Conservation (phyloP, 1,284 basidiomycete species). For the Boletellus deceptivus region DNA sequence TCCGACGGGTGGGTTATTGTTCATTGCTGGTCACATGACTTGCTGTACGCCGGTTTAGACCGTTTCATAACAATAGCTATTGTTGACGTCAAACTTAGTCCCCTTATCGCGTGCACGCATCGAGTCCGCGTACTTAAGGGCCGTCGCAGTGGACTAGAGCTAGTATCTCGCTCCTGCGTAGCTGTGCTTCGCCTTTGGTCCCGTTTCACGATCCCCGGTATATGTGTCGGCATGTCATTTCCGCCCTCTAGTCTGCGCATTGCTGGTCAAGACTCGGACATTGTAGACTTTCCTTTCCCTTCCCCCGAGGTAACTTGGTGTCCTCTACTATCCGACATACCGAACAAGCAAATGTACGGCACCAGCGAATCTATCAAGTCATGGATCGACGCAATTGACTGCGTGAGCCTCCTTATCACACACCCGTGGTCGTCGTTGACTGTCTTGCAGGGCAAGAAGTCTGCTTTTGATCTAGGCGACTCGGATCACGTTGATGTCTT, state of each 20-base stretch:
- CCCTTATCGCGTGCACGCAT: conserved; percentile 4
- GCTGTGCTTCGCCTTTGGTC: conserved; percentile 27
- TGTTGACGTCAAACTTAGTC: conserved; percentile 21
- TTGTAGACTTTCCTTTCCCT: conserved; percentile 13
- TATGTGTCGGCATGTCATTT: conserved; percentile 21
- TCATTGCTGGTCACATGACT: conserved; percentile 24
- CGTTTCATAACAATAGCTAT: conserved; percentile 25
- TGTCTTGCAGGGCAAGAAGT: conserved; percentile 13
- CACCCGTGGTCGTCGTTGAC: conserved; percentile 1
- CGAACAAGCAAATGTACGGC: conserved; percentile 23
- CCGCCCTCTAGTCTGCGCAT: conserved; percentile 17
- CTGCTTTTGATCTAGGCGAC: conserved; percentile 4
- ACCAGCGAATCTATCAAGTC: conserved; percentile 22
- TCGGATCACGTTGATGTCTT: conserved; percentile 3
- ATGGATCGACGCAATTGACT: conserved; percentile 27
- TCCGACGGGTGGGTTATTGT: conserved; percentile 24
- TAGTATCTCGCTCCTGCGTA: conserved; percentile 17
- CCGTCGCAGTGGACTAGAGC: background rate
- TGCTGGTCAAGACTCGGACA: conserved; percentile 30
- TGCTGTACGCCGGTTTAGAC: background rate
- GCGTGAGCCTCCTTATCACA: conserved; percentile 13
- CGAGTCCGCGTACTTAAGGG: conserved; percentile 20
- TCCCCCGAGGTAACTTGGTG: conserved; percentile 4
- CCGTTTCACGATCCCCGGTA: conserved; percentile 8
- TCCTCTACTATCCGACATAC: conserved; percentile 3